These are phyloP conservation scores for Haplosporangium sp. DNA, from an alignment of 371 early-diverging fungal species.

Conservation along the genomic window DNA sequence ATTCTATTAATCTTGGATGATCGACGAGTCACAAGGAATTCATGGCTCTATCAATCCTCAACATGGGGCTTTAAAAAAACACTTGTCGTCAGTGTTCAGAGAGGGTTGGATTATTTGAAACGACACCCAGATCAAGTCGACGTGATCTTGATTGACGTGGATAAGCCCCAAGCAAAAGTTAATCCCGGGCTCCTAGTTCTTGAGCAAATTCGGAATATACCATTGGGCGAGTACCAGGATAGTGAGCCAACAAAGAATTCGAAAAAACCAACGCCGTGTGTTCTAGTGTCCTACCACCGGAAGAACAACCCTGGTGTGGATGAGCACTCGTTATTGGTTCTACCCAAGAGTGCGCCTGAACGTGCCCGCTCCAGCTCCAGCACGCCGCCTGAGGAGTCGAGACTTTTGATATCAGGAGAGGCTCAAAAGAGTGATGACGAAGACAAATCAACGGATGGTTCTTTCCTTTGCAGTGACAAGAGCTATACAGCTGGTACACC, in stretches of 20 bases:
- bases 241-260: background rate
- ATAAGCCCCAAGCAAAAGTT: slow-evolving; percentile 39
- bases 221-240: background rate
- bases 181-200: slow-evolving; percentile 43
- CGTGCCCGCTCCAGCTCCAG: background rate
- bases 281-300: slow-evolving; percentile 48
- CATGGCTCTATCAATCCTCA: slow-evolving; percentile 50
- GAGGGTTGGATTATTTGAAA: slow-evolving; percentile 36
- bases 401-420: background rate
- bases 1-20: slow-evolving; percentile 45
- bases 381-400: background rate
- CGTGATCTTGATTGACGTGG: slow-evolving; percentile 52
- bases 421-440: background rate
- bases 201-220: slow-evolving; percentile 37
- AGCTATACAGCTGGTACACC: background rate
- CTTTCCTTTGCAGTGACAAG: background rate
- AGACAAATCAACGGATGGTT: background rate
- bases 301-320: slow-evolving; percentile 3
- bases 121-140: slow-evolving; percentile 38
- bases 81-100: slow-evolving; percentile 33
- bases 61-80: slow-evolving; percentile 51
- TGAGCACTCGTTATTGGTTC: background rate
- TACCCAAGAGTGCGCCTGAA: background rate
- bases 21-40: slow-evolving; percentile 43
- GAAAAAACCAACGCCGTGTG: slow-evolving; percentile 28